Conservation (phyloP, 2,329 filamentous ascomycete species). For the Ophiostoma ulmi region DNA sequence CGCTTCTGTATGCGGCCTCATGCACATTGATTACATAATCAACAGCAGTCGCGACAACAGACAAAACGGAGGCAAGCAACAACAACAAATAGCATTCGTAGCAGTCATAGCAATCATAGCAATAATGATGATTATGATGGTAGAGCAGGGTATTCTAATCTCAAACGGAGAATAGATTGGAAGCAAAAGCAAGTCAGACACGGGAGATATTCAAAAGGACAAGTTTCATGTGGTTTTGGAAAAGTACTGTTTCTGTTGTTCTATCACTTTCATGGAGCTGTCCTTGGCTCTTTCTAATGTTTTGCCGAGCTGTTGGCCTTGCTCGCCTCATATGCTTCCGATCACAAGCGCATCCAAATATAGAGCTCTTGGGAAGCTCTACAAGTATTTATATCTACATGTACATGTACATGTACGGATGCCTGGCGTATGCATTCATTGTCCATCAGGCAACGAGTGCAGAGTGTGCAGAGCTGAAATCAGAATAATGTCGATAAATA, state of each 20-base stretch:
- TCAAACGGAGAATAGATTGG: not conserved
- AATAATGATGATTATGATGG: not conserved
- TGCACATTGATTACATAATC: too few species aligned
- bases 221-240: not conserved
- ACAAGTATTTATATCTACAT: not conserved
- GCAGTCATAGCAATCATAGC: not conserved
- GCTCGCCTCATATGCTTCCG: not conserved
- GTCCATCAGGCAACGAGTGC: not conserved
- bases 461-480: not conserved
- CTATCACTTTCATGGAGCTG: not conserved
- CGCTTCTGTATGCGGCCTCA: too few species aligned
- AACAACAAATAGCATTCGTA: too few species aligned
- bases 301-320: not conserved
- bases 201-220: not conserved
- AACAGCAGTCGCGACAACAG: not conserved
- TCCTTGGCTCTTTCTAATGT: not conserved
- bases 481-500: not conserved
- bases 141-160: not conserved
- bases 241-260: too few species aligned
- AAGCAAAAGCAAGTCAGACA: not conserved
- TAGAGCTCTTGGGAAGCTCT: too few species aligned
- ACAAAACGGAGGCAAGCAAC: not conserved
- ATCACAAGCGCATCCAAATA: too few species aligned
- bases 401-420: not conserved
- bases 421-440: constrained; percentile 4